phyloP scores from a whole-genome alignment of 2,329 filamentous ascomycete species.

The Botryotinia calthae region DNA sequence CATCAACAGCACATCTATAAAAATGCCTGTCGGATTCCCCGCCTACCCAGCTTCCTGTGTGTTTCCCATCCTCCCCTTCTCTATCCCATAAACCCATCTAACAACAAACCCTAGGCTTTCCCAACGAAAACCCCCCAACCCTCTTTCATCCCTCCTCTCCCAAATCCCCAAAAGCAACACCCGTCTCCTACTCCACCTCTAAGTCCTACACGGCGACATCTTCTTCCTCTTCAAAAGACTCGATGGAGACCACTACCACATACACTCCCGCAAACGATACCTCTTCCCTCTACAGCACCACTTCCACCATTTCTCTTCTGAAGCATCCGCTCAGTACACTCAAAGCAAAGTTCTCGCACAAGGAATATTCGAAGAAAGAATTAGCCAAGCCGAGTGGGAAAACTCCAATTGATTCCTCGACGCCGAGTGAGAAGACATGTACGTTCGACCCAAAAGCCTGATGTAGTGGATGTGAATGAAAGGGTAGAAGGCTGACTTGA shows the following conservation, averaged over 20 bases:
- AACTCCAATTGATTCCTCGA: not conserved
- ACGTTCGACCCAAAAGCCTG: conserved; percentile 1
- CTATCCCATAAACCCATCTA: not conserved
- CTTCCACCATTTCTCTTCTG: conserved; percentile 32
- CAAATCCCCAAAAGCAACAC: conserved; percentile 20
- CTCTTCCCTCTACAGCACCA: conserved; percentile 32
- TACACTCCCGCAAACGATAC: conserved; percentile 21
- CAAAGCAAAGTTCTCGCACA: not conserved
- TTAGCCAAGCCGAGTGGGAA: not conserved
- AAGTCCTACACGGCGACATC: conserved; percentile 22
- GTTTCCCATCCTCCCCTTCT: not conserved
- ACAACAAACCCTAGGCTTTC: conserved; percentile 25
- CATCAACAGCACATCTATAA: not conserved
- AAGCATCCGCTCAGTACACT: conserved; percentile 21
- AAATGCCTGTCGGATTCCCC: conserved; percentile 19
- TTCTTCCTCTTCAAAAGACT: not conserved
- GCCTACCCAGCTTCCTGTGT: conserved; percentile 24
- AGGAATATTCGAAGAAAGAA: not conserved
- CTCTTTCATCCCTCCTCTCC: conserved; percentile 33
- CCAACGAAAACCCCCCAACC: conserved; percentile 30
- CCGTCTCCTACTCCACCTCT: conserved; percentile 16
- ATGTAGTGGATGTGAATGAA: not conserved
- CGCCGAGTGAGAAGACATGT: not conserved
- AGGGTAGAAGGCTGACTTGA: not conserved
- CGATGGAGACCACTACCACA: conserved; percentile 2